phyloP scores from a whole-genome alignment of 1,284 basidiomycete genomes.

The Sporisorium graminicola region DNA sequence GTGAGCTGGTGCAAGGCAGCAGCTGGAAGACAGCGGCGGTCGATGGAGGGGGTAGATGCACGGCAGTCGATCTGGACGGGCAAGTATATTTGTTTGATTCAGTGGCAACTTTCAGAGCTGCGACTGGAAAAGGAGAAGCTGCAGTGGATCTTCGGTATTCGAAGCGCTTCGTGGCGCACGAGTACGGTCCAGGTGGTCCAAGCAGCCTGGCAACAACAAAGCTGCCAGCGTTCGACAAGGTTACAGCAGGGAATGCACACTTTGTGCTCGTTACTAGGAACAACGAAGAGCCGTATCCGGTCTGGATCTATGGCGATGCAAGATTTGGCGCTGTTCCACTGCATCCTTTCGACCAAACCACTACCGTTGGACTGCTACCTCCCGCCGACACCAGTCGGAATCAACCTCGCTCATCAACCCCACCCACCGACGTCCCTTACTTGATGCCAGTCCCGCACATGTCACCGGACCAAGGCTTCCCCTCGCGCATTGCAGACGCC shows the following conservation, averaged over 20 bases:
- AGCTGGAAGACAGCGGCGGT: slow-evolving; percentile 22
- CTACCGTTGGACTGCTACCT: not conserved
- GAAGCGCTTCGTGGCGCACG: not conserved
- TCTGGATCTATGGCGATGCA: slow-evolving; percentile 39
- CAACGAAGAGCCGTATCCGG: not conserved
- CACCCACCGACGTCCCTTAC: slow-evolving; percentile 6
- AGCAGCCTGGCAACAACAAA: not conserved
- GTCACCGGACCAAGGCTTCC: slow-evolving; percentile 17
- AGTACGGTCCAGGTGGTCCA: not conserved
- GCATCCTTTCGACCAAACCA: slow-evolving; percentile 1
- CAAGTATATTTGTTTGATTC: slow-evolving; percentile 23
- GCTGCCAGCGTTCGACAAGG: slow-evolving; percentile 19
- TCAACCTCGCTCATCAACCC: not conserved
- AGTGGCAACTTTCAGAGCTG: not conserved
- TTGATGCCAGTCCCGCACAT: slow-evolving; percentile 29
- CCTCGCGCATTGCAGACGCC: slow-evolving; percentile 4
- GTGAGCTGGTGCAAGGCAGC: not conserved
- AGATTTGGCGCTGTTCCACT: slow-evolving; percentile 33
- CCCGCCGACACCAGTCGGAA: not conserved
- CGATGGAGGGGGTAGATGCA: slow-evolving; percentile 25
- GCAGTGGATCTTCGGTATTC: not conserved
- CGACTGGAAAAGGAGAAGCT: not conserved
- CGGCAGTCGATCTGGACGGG: slow-evolving; percentile 13
- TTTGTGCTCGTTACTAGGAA: slow-evolving; percentile 20
- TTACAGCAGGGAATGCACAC: slow-evolving; percentile 38